Evolutionary conservation across 108 stramenopile species (phyloP).

Genomic region (Licmophora abbreviata): DNA sequence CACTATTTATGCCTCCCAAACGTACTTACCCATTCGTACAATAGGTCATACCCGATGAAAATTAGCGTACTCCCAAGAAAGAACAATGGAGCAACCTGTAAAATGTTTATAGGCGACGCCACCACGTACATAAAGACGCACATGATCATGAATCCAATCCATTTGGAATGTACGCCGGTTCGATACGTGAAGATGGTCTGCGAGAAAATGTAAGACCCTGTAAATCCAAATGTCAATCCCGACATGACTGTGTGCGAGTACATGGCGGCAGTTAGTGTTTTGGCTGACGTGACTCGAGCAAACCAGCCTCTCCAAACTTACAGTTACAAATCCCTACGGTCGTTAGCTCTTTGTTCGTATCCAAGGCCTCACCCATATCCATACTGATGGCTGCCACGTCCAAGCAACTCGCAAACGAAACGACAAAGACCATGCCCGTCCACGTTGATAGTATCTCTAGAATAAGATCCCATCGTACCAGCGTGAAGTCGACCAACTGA

Average conservation of each 20-base stretch:
- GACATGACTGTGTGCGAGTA: too few relatives aligned
- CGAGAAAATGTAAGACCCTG: conserved; percentile 94
- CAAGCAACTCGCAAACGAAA: conserved; percentile 92
- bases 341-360: conserved; percentile 86
- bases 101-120: conserved; percentile 59
- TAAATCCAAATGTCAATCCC: conserved; percentile 81
- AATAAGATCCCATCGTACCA: conserved; percentile 71
- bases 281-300: background rate
- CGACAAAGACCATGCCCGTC: conserved; percentile 96
- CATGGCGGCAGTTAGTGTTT: background rate
- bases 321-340: conserved; percentile 92
- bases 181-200: conserved; percentile 98
- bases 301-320: too few relatives aligned
- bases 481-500: conserved; percentile 53
- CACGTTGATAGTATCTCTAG: conserved; percentile 66
- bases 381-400: conserved; percentile 91
- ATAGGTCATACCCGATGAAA: conserved; percentile 87
- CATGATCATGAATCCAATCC: conserved; percentile 75
- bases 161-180: conserved; percentile 65
- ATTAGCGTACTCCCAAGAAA: conserved; percentile 92
- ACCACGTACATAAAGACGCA: conserved; percentile 59
- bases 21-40: conserved; percentile 85
- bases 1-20: too few relatives aligned
- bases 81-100: conserved; percentile 77
- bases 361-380: conserved; percentile 88